These are phyloP conservation scores for Seiridium cupressi DNA, from an alignment of 2,329 filamentous ascomycete species.

Conservation along the genomic window DNA sequence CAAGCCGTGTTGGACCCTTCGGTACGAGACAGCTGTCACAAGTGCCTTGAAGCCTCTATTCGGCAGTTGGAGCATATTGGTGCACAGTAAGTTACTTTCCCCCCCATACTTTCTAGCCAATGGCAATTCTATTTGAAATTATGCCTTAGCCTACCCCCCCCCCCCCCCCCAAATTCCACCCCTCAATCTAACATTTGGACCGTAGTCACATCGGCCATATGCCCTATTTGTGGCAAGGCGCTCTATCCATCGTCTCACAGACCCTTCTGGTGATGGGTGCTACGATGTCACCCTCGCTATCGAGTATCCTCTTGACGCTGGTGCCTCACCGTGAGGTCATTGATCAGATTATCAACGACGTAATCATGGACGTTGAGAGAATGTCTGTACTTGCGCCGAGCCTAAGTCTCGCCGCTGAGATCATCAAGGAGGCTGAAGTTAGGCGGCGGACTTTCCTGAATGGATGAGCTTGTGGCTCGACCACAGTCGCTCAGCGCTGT, in stretches of 20 bases:
- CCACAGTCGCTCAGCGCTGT: not conserved
- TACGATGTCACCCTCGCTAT: constrained; percentile 74
- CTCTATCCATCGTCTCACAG: constrained; percentile 79
- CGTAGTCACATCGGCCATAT: constrained; percentile 75
- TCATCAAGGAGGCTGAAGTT: constrained; percentile 75
- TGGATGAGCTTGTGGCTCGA: constrained; percentile 33
- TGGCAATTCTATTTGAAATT: not conserved
- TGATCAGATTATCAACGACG: constrained; percentile 75
- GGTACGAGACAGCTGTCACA: constrained; percentile 75
- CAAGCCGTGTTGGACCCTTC: constrained; percentile 67
- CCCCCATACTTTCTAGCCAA: not conserved
- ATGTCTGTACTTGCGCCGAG: constrained; percentile 76
- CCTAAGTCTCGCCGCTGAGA: constrained; percentile 72
- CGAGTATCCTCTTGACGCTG: constrained; percentile 58
- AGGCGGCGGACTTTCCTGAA: constrained; percentile 63
- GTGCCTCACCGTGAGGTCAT: constrained; percentile 59
- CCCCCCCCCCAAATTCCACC: too few species aligned
- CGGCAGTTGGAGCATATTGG: constrained; percentile 77
- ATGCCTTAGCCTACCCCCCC: not conserved
- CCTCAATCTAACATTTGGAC: constrained; percentile 33
- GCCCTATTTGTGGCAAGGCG: constrained; percentile 83
- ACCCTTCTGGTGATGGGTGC: constrained; percentile 81
- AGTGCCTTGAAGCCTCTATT: constrained; percentile 77
- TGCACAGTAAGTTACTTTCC: constrained; percentile 60
- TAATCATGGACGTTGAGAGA: constrained; percentile 72